phyloP scores from a whole-genome alignment of 176 grass and related monocot species.

The Zoysia pacifica region DNA sequence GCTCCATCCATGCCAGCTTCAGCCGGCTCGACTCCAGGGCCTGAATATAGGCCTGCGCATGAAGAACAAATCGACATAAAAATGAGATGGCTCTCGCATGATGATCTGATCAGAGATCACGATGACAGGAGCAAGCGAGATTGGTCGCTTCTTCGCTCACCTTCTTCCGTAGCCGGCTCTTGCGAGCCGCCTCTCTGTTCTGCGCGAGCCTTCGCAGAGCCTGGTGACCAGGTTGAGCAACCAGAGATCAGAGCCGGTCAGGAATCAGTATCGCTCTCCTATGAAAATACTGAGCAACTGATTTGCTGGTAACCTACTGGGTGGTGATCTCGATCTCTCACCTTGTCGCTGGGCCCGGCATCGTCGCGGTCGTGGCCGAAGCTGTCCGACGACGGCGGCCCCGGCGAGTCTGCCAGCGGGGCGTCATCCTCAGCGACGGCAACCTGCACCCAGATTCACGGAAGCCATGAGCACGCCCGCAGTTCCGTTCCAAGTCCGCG shows the following conservation, averaged over 20 bases:
- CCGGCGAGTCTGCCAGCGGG: background rate
- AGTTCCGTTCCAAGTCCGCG: too few species aligned
- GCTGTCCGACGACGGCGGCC: slow-evolving; percentile 33
- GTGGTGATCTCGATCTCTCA: background rate
- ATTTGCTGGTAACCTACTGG: background rate
- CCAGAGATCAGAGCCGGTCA: background rate
- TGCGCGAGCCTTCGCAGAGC: slow-evolving; percentile 47
- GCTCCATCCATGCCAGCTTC: slow-evolving; percentile 81
- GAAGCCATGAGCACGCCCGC: background rate
- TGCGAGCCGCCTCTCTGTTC: slow-evolving; percentile 60
- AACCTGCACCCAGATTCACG: background rate
- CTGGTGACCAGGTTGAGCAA: background rate
- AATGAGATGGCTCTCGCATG: background rate
- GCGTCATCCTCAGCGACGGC: background rate
- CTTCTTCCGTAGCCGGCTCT: slow-evolving; percentile 66
- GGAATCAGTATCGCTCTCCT: too few species aligned
- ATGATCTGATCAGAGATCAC: background rate
- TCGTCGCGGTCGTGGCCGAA: slow-evolving; percentile 36
- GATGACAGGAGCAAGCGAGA: background rate
- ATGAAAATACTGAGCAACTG: background rate
- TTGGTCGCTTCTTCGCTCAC: background rate
- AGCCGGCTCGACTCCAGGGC: slow-evolving; percentile 78
- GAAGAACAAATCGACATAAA: background rate
- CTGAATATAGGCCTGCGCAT: slow-evolving; percentile 74
- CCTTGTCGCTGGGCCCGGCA: slow-evolving; percentile 33